These are phyloP conservation scores for Penicillium lividum DNA, from an alignment of 495 filamentous ascomycete genomes.

Conservation along the genomic window DNA sequence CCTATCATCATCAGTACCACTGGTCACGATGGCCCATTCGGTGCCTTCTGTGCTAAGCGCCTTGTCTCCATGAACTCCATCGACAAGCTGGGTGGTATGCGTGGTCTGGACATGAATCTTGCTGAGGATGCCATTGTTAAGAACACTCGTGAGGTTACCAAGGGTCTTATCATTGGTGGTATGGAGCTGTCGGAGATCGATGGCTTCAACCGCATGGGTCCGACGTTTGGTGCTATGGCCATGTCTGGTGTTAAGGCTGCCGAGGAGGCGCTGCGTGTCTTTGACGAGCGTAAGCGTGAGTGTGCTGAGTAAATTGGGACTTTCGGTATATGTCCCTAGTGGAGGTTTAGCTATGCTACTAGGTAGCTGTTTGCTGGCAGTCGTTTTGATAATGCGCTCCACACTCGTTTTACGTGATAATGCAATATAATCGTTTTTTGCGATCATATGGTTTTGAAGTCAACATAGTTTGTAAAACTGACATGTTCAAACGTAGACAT, in stretches of 20 bases:
- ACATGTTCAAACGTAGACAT: neutral
- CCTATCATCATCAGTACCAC: slow-evolving; percentile 84
- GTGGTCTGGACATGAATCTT: slow-evolving; percentile 84
- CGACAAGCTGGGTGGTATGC: slow-evolving; percentile 85
- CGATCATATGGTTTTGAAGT: neutral
- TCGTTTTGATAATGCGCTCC: slow-evolving; percentile 19
- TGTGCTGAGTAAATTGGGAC: slow-evolving; percentile 43
- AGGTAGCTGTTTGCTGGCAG: slow-evolving; percentile 8
- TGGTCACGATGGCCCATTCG: slow-evolving; percentile 88
- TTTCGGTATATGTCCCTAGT: slow-evolving; percentile 4
- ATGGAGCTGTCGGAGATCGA: slow-evolving; percentile 93
- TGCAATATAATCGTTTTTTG: neutral
- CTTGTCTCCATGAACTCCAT: slow-evolving; percentile 79
- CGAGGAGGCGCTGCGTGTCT: slow-evolving; percentile 76
- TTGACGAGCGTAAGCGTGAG: slow-evolving; percentile 71
- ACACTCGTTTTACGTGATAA: slow-evolving; percentile 28
- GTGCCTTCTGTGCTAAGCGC: slow-evolving; percentile 84
- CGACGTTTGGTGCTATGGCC: slow-evolving; percentile 81
- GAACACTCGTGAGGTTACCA: slow-evolving; percentile 80
- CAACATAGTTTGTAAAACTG: neutral
- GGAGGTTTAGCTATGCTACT: slow-evolving; percentile 7
- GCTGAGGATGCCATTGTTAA: slow-evolving; percentile 92
- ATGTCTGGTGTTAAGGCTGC: slow-evolving; percentile 84
- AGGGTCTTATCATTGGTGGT: slow-evolving; percentile 85
- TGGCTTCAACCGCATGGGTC: slow-evolving; percentile 82